A percentile compares a stretch with the other conserved stretches of the same genome.
phyloP scores from a whole-genome alignment of 2,329 filamentous ascomycete species.

The Xenoacremonium recifei region DNA sequence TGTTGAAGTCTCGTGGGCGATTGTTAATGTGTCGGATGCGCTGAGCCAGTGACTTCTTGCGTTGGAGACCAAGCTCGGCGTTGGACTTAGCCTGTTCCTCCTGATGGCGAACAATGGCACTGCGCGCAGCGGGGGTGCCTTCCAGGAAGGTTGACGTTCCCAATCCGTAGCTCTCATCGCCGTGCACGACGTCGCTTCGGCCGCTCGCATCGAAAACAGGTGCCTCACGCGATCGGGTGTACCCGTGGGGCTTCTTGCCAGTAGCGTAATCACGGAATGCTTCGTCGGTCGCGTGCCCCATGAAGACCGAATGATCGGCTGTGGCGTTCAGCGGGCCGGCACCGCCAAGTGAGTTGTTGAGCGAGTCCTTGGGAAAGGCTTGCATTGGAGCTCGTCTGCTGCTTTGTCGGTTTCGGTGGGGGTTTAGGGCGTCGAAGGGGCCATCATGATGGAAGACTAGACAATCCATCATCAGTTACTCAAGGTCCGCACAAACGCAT shows the following conservation, averaged over 20 bases:
- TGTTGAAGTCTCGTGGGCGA: slow-evolving; percentile 58
- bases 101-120: slow-evolving; percentile 73
- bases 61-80: slow-evolving; percentile 61
- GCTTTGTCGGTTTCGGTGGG: slow-evolving; percentile 85
- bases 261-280: slow-evolving; percentile 77
- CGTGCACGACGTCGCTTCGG: slow-evolving; percentile 73
- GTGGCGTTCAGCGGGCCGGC: slow-evolving; percentile 78
- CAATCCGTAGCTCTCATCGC: slow-evolving; percentile 77
- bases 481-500: slow-evolving; percentile 8
- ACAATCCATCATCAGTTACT: background rate
- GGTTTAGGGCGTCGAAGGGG: slow-evolving; percentile 94
- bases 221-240: slow-evolving; percentile 34
- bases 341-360: slow-evolving; percentile 89
- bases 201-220: slow-evolving; percentile 67
- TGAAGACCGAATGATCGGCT: slow-evolving; percentile 83
- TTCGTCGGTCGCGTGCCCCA: slow-evolving; percentile 77
- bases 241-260: slow-evolving; percentile 27
- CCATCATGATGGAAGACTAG: slow-evolving; percentile 96
- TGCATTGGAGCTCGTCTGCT: slow-evolving; percentile 88
- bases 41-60: slow-evolving; percentile 94
- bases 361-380: slow-evolving; percentile 87
- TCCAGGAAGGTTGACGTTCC: slow-evolving; percentile 96
- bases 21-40: slow-evolving; percentile 83
- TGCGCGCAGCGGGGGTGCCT: slow-evolving; percentile 81
- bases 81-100: slow-evolving; percentile 64